A percentile compares a stretch with the other conserved stretches of the same genome.
Evolutionary conservation across 192 early-diverging fungal species (phyloP).

Genomic region (Gamsiella multidivaricata): DNA sequence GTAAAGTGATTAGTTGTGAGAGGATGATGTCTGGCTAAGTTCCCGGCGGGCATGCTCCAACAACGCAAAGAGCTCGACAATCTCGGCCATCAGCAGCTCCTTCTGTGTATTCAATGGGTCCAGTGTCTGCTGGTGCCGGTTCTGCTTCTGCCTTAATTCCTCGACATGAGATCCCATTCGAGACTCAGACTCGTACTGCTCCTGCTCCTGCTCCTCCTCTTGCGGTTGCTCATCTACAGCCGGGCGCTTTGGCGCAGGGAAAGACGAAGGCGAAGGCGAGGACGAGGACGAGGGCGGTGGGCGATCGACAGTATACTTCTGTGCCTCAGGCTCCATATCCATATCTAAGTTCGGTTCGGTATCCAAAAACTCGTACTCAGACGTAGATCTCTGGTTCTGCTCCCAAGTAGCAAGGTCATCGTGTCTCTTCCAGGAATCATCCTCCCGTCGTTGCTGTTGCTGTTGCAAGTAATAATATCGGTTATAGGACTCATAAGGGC

Average conservation of each 20-base stretch:
- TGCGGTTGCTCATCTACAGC: too few species aligned
- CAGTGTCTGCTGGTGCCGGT: background rate
- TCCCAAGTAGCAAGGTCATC: background rate
- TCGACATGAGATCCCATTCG: too few species aligned
- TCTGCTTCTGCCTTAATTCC: background rate
- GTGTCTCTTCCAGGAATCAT: background rate
- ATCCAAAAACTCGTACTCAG: too few species aligned
- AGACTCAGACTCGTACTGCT: too few species aligned
- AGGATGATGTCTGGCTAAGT: background rate
- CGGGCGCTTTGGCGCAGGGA: too few species aligned
- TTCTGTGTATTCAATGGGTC: slow-evolving; percentile 7
- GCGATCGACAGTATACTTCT: too few species aligned
- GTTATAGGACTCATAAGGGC: too few species aligned
- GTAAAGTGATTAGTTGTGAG: background rate
- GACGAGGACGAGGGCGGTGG: background rate
- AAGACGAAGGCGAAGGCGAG: background rate
- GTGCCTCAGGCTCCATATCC: too few species aligned
- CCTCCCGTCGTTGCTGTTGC: too few species aligned
- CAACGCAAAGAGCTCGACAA: slow-evolving; percentile 15
- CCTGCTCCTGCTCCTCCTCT: too few species aligned
- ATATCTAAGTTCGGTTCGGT: too few species aligned
- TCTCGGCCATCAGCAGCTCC: slow-evolving; percentile 7
- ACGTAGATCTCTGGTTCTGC: background rate
- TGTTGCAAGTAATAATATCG: too few species aligned
- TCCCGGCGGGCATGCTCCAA: slow-evolving; percentile 16